Evolutionary conservation across 495 filamentous ascomycete species (phyloP), one percentile per base, ranked within the genome.

Genomic region (Talaromyces wortmannii): DNA sequence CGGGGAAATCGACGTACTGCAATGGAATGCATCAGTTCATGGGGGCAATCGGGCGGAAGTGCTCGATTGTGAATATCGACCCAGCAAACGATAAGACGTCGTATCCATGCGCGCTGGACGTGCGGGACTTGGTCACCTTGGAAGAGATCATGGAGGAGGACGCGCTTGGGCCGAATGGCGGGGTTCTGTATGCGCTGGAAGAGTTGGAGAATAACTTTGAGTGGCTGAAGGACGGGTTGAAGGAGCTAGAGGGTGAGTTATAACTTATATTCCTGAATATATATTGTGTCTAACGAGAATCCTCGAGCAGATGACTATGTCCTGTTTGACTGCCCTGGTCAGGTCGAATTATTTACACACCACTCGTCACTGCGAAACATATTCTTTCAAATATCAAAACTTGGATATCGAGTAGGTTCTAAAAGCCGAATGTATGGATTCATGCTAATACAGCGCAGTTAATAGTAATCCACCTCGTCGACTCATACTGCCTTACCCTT

Each of bases 21-120:
- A 88, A 96, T 82, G 94, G 94, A 60, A 96, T 98, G 89, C 89
- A 96, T 61, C 94, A 98, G 74, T 97, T 97, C 78, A 86, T 97
- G 77, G 83, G 83, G 54, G 92, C 94, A 49, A 95, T 98, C 64
- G 90, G 90, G 43, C 87, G 94, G 42, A 91, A 94, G 73, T 96
- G 90, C 75, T 94, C 91, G 11, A 81, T 96, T 43, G 89, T 96
- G 55, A 98, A 98, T 70, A 86, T 98, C 57, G 94, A 98, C 73
- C 94, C 94, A 33, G 94, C 94, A 46, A 98, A 98, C 76, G 94
- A 98, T 64, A 63, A 69, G 30, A 75, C 72, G 30, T 76, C 74
- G 36, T 77, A 77, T 62, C 83, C 85, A 5, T 90, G 86, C 70
- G 91, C 92, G 50, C 80, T 98, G 64, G 95, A 97, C 67, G 88